Evolutionary conservation across 2,329 filamentous ascomycete species (phyloP).

Genomic region (Exophiala alcalophila): DNA sequence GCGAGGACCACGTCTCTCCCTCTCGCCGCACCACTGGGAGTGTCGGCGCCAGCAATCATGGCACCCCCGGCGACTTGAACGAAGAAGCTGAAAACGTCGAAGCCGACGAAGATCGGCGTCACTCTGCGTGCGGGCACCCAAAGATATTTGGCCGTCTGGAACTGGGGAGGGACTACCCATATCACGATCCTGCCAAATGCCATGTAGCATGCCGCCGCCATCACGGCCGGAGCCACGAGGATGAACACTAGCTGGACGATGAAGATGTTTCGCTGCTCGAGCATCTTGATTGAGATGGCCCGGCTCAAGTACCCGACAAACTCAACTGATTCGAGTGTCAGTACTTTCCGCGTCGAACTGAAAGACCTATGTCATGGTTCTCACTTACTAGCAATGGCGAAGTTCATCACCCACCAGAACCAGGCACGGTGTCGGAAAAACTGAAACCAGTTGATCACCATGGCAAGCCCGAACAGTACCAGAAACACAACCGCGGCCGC

Average conservation of each 20-base stretch:
- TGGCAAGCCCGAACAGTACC: constrained; percentile 34
- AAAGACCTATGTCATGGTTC: neutral
- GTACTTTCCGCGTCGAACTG: neutral
- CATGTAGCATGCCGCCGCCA: constrained; percentile 50
- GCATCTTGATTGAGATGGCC: constrained; percentile 27
- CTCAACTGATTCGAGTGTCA: constrained; percentile 35
- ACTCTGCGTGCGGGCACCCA: constrained; percentile 39
- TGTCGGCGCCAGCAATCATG: constrained; percentile 36
- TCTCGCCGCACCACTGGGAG: constrained; percentile 28
- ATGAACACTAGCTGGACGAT: constrained; percentile 44
- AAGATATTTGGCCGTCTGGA: constrained; percentile 36
- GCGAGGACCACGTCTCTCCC: constrained; percentile 46
- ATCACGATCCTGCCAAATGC: constrained; percentile 46
- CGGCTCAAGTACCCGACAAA: constrained; percentile 39
- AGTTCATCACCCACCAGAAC: constrained; percentile 47
- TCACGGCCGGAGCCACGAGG: constrained; percentile 45
- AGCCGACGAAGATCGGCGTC: constrained; percentile 42
- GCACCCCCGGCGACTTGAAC: constrained; percentile 43
- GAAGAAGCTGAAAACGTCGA: constrained; percentile 46
- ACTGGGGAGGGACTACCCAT: constrained; percentile 38
- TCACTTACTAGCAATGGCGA: constrained; percentile 39
- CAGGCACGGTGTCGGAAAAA: constrained; percentile 37
- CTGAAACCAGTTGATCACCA: constrained; percentile 33
- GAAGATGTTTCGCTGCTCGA: constrained; percentile 17
- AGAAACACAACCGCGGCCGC: constrained; percentile 37